phyloP scores from a whole-genome alignment of 768 basidiomycete genomes.

The Atractiella rhizophila region DNA sequence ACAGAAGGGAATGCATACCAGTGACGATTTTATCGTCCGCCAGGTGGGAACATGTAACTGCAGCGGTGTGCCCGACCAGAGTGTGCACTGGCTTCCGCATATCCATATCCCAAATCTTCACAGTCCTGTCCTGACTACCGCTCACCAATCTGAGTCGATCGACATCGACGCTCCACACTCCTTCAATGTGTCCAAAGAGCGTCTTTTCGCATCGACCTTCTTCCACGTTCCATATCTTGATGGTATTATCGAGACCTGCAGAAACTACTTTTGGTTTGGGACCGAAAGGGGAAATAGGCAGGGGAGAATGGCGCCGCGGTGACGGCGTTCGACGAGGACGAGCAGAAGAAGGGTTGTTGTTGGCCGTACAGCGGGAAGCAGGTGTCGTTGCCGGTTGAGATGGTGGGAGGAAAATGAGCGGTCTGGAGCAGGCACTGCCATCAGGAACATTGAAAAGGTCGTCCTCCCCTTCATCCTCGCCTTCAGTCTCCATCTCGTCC shows the following conservation, averaged over 20 bases:
- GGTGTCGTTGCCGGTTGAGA: background rate
- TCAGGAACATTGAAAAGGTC: background rate
- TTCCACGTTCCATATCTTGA: conserved; percentile 88
- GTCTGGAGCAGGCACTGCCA: background rate
- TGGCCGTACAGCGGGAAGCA: background rate
- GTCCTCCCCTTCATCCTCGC: conserved; percentile 19
- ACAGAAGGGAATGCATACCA: no score
- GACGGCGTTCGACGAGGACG: no score
- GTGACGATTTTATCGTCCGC: conserved; percentile 89
- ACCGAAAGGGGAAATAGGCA: conserved; percentile 39
- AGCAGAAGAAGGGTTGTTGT: background rate
- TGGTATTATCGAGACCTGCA: conserved; percentile 77
- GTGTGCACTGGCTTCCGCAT: conserved; percentile 67
- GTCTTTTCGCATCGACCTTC: conserved; percentile 50
- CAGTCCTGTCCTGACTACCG: conserved; percentile 84
- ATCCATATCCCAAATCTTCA: conserved; percentile 93
- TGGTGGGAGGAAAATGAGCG: background rate
- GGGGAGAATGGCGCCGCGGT: conserved; percentile 2
- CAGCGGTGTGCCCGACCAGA: conserved; percentile 75
- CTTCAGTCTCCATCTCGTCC: conserved; percentile 23
- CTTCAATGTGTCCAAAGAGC: conserved; percentile 86
- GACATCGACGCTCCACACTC: conserved; percentile 74
- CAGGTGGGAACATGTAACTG: conserved; percentile 68
- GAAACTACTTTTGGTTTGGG: conserved; percentile 24
- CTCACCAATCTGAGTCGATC: conserved; percentile 78